Base-by-base conservation (phyloP, 2,329 filamentous ascomycete species). In the Nemania bipapillata region DNA sequence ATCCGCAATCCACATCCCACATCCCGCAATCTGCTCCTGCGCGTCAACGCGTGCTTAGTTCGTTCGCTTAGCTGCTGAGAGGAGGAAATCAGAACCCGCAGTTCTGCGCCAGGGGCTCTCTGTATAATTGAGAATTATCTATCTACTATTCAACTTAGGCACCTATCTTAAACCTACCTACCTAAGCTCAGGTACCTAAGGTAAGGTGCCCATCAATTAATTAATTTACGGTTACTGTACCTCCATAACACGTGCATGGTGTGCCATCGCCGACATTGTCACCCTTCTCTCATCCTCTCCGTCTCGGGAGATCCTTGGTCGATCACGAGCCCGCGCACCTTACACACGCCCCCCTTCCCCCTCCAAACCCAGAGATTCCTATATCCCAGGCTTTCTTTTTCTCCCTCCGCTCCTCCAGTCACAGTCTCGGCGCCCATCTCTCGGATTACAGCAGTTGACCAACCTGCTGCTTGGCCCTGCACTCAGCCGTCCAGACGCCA, bases 401-500 rank as follows among this genome's bases (percentile, higher is more conserved):
- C 69, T 70, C 63, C 28, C 61, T 55, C 63, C 63, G 59, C 61
- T 67, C 61, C 56, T 52, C 52, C 53, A 37, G 61, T 42, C 59
- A 55, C 45, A 47, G 64, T 50, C 50, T 68, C 70, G 63, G 68
- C 68, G 68, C 68, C 70, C 62, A 61, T 47, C 55, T 62, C 58
- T 68, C 72, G 68, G 71, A 66, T 63, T 69, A 62, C 70, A 68
- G 68, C 70, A 68, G 68, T 71, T 71, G 74, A 72, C 64, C 73
- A 76, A 74, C 74, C 70, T 62, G 71, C 71, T 70, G 72, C 73
- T 74, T 74, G 74, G 75, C 75, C 73, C 81, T 82, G 81, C 81
- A 81, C 77, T 78, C 75, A 81, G 78, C 81, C 80, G 81, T 77
- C 74, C 68, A 74, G 26, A 75, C 75, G 77, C 75, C 73, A 72